These are phyloP conservation scores for Chlamydomonas applanata DNA, from an alignment of 139 green algal genomes.

Conservation along the genomic window DNA sequence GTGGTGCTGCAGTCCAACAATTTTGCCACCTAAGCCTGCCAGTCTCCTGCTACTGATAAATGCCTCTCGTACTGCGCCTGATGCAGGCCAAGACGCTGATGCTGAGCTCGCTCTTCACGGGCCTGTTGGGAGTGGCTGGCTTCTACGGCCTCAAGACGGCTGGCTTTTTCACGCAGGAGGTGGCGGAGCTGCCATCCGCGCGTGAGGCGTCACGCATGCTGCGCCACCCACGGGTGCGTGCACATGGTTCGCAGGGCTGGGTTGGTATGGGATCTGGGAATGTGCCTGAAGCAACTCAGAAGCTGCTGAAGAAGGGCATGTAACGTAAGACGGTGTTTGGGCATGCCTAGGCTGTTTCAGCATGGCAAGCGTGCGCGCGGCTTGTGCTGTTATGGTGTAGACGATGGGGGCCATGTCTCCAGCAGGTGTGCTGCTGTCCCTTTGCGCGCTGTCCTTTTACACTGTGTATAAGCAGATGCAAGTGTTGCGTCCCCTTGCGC, in stretches of 20 bases:
- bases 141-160: constrained; percentile 26
- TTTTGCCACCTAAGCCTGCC: not conserved
- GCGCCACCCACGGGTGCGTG: not conserved
- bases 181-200: constrained; percentile 28
- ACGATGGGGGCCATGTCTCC: too few species aligned
- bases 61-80: not conserved
- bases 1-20: not conserved
- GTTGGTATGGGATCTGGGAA: not conserved
- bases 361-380: too few species aligned
- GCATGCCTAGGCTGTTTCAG: too few species aligned
- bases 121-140: constrained; percentile 11
- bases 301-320: too few species aligned
- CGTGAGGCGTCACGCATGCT: constrained; percentile 23
- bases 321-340: too few species aligned
- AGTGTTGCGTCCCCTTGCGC: too few species aligned
- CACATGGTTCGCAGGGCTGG: not conserved
- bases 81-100: constrained; percentile 25
- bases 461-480: too few species aligned
- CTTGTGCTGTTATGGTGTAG: too few species aligned
- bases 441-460: too few species aligned
- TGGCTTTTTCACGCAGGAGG: constrained; percentile 22
- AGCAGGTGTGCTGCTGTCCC: too few species aligned
- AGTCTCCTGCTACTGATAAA: not conserved
- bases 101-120: constrained; percentile 22
- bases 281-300: too few species aligned